Evolutionary conservation across 805 yeast species (phyloP).

Genomic region (Kuraishia hungarica): DNA sequence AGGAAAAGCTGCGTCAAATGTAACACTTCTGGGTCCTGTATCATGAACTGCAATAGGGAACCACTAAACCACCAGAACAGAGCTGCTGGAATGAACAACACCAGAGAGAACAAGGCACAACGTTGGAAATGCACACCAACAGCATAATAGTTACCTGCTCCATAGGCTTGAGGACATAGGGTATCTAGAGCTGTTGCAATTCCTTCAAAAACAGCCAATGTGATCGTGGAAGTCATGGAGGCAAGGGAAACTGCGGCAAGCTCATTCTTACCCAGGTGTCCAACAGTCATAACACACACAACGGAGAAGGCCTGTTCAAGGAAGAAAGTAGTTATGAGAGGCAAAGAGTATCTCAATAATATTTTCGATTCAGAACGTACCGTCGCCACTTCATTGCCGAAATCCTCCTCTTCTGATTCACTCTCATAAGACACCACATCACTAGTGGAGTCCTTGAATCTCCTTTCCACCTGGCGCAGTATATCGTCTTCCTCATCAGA

Average conservation of each 20-base stretch:
- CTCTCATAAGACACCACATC: not conserved
- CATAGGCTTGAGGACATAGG: slow-evolving; percentile 72
- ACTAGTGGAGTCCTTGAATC: slow-evolving; percentile 12
- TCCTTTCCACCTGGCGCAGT: slow-evolving; percentile 15
- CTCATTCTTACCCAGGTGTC: slow-evolving; percentile 62
- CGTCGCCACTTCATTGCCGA: slow-evolving; percentile 18
- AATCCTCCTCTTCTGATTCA: slow-evolving; percentile 21
- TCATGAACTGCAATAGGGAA: slow-evolving; percentile 32
- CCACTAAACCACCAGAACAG: slow-evolving; percentile 56
- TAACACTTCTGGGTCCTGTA: slow-evolving; percentile 36
- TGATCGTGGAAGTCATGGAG: slow-evolving; percentile 72
- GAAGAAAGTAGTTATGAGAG: slow-evolving; percentile 58
- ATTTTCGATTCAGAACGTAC: slow-evolving; percentile 20
- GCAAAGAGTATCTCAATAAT: slow-evolving; percentile 35
- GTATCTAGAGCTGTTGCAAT: slow-evolving; percentile 71
- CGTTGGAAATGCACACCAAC: slow-evolving; percentile 66
- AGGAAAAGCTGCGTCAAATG: slow-evolving; percentile 50
- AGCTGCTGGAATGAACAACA: slow-evolving; percentile 49
- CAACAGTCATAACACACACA: slow-evolving; percentile 73
- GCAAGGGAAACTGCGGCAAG: slow-evolving; percentile 72
- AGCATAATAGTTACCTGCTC: slow-evolving; percentile 49
- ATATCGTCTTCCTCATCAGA: slow-evolving; percentile 12
- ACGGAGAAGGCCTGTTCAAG: slow-evolving; percentile 66
- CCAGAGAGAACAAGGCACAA: slow-evolving; percentile 57
- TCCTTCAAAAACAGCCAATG: slow-evolving; percentile 69